Percentiles rank a stretch among this genome's conserved stretches.
Evolutionary conservation across 805 yeast genomes (phyloP).

Genomic region (Priceomyces medius): DNA sequence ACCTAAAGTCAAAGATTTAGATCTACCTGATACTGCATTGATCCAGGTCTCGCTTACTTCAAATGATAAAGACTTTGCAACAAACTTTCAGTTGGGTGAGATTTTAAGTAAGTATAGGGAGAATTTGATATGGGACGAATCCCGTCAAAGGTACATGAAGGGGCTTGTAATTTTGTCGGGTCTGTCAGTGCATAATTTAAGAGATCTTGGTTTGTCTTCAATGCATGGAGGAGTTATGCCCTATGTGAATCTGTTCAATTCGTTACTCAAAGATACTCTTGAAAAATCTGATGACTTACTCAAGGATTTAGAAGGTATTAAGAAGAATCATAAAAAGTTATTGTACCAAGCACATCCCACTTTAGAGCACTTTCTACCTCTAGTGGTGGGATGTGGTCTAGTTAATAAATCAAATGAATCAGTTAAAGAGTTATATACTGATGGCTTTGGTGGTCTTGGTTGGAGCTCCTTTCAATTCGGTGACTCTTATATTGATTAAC

Average conservation of each 20-base stretch:
- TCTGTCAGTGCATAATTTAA: slow-evolving; percentile 74
- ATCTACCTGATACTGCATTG: slow-evolving; percentile 45
- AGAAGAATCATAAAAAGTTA: slow-evolving; percentile 27
- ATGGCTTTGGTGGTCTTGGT: slow-evolving; percentile 50
- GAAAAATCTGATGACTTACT: slow-evolving; percentile 30
- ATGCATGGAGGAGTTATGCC: slow-evolving; percentile 28
- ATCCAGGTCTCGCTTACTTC: slow-evolving; percentile 52
- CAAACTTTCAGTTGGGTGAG: slow-evolving; percentile 55
- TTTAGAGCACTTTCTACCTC: slow-evolving; percentile 69
- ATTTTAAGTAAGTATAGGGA: slow-evolving; percentile 51
- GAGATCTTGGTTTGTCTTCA: slow-evolving; percentile 43
- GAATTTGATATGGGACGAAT: slow-evolving; percentile 32
- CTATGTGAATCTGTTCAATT: slow-evolving; percentile 55
- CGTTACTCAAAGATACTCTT: slow-evolving; percentile 42
- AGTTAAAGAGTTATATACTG: slow-evolving; percentile 48
- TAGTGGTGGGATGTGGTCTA: slow-evolving; percentile 61
- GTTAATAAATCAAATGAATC: slow-evolving; percentile 36
- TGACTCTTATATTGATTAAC: slow-evolving; percentile 11
- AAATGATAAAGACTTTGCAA: slow-evolving; percentile 36
- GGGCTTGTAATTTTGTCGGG: slow-evolving; percentile 65
- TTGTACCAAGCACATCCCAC: slow-evolving; percentile 68
- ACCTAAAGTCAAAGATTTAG: slow-evolving; percentile 30
- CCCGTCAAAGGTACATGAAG: slow-evolving; percentile 20
- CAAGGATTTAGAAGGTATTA: slow-evolving; percentile 35
- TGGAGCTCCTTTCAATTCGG: slow-evolving; percentile 68